A percentile compares a stretch with the other conserved stretches of the same genome.
phyloP scores from a whole-genome alignment of 2,329 filamentous ascomycete genomes.

The Keithomyces neogunnii region DNA sequence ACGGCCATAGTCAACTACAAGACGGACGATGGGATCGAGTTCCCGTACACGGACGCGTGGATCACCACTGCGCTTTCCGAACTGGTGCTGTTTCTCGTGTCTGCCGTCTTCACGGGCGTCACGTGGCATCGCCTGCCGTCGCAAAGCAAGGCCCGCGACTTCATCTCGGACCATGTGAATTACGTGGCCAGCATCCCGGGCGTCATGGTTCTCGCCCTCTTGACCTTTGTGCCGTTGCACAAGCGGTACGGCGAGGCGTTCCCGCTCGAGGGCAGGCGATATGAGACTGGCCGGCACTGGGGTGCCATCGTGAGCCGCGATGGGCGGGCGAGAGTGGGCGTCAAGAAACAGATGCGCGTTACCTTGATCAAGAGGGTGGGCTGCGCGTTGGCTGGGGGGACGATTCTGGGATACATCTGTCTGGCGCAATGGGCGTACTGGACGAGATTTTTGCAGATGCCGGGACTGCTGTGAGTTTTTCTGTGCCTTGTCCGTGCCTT shows the following conservation, averaged over 20 bases:
- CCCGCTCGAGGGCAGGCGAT: slow-evolving; percentile 14
- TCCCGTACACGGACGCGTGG: slow-evolving; percentile 15
- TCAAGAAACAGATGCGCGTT: slow-evolving; percentile 6
- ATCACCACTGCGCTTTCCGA: slow-evolving; percentile 13
- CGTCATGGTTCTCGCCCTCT: slow-evolving; percentile 11
- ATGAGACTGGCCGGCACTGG: slow-evolving; percentile 13
- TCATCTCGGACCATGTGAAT: slow-evolving; percentile 11
- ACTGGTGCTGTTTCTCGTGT: slow-evolving; percentile 11
- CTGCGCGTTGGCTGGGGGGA: slow-evolving; percentile 5
- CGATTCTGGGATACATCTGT: slow-evolving; percentile 10
- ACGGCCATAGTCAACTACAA: slow-evolving; percentile 11
- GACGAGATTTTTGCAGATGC: slow-evolving; percentile 11
- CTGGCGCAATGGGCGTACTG: slow-evolving; percentile 13
- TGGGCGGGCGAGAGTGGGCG: slow-evolving; percentile 10
- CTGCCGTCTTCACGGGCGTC: slow-evolving; percentile 15
- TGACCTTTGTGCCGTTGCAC: slow-evolving; percentile 13
- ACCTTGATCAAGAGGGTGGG: slow-evolving; percentile 6
- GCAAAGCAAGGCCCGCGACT: slow-evolving; percentile 7
- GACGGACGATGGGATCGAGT: slow-evolving; percentile 14
- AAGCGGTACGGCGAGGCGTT: slow-evolving; percentile 16
- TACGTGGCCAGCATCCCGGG: slow-evolving; percentile 14
- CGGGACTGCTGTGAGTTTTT: slow-evolving; percentile 7
- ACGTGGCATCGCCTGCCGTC: slow-evolving; percentile 15
- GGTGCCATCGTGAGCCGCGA: slow-evolving; percentile 10
- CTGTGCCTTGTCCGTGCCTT: background rate